Evolutionary conservation across 2,329 filamentous ascomycete species (phyloP).

Genomic region (Basipetospora chlamydospora): DNA sequence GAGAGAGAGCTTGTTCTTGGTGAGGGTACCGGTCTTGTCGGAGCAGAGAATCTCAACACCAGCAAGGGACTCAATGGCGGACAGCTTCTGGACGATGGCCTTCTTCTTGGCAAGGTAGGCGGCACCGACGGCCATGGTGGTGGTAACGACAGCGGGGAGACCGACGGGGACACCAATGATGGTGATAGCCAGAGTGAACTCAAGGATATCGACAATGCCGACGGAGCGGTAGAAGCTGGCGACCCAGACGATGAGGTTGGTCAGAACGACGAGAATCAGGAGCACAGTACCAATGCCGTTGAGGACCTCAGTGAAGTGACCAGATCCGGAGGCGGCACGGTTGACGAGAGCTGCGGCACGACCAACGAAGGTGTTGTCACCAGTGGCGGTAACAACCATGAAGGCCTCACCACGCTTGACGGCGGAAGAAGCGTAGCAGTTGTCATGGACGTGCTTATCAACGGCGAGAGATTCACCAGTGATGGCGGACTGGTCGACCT

Average conservation of each 20-base stretch:
- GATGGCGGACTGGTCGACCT: constrained; percentile 85
- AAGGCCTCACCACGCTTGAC: constrained; percentile 86
- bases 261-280: constrained; percentile 65
- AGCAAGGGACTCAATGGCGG: constrained; percentile 80
- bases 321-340: constrained; percentile 55
- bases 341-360: constrained; percentile 76
- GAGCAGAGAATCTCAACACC: constrained; percentile 91
- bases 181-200: constrained; percentile 77
- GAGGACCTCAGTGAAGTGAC: constrained; percentile 84
- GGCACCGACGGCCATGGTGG: constrained; percentile 87
- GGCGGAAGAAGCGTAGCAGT: constrained; percentile 71
- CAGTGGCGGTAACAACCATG: constrained; percentile 68
- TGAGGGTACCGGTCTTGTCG: constrained; percentile 86
- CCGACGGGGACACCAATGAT: constrained; percentile 88
- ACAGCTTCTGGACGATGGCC: constrained; percentile 86
- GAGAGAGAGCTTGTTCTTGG: constrained; percentile 86
- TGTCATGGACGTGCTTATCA: constrained; percentile 72
- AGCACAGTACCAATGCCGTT: constrained; percentile 76
- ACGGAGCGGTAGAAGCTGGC: constrained; percentile 82
- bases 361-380: constrained; percentile 83
- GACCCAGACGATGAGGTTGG: constrained; percentile 71
- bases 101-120: constrained; percentile 85
- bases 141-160: constrained; percentile 85
- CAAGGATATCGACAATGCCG: constrained; percentile 60
- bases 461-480: constrained; percentile 86